Base-by-base conservation (phyloP, 2,329 filamentous ascomycete genomes). In the Neonectria neomacrospora region DNA sequence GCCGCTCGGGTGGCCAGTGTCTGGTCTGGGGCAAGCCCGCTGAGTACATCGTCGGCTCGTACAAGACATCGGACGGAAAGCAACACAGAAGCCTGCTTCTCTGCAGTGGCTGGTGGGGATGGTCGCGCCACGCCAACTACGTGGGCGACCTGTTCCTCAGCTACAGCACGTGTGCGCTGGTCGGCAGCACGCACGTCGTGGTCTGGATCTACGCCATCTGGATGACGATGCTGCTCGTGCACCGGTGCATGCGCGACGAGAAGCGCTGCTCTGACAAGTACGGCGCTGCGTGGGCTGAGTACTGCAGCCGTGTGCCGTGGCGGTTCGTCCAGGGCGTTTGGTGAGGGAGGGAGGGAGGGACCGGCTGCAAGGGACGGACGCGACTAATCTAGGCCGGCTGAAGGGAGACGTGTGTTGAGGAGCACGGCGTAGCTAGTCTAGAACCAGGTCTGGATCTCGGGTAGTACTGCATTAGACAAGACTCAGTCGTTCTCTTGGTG, bases 141-240 rank as follows among this genome's bases (percentile, higher is more conserved):
- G 54, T 70, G 8, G 73, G 74, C 0, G 73, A 75, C 20, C 26
- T 75, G 23, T 47, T 75, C 0, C 62, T 75, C n/a, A 73, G 60
- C 7, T 83, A 76, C 62, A 73, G 77, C 22, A 79, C 77, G 69
- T 84, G 81, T 67, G 80, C 80, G 0, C 68, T 79, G 44, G 80
- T 76, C 34, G 80, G 81, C 3, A 71, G 74, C 6, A 69, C 69
- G 0, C 75, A 76, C 42, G 61, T 80, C 2, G 65, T 84, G 3
- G 80, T 81, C 0, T 84, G 81, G 80, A 76, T 74, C 1, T 84
- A 84, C 61, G 78, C 78, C 0, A 74, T 82, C 1, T 83, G 79
- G 67, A 82, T 84, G 80, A 77, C 77, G 0, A 59, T 76, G 3
- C 62, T 84, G 10, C 74, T 84, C 4, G 68, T 83, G 5, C 81